Evolutionary conservation across 306 rosid species (phyloP), one percentile per base, ranked within the genome.

Genomic region (Vigna radiata): DNA sequence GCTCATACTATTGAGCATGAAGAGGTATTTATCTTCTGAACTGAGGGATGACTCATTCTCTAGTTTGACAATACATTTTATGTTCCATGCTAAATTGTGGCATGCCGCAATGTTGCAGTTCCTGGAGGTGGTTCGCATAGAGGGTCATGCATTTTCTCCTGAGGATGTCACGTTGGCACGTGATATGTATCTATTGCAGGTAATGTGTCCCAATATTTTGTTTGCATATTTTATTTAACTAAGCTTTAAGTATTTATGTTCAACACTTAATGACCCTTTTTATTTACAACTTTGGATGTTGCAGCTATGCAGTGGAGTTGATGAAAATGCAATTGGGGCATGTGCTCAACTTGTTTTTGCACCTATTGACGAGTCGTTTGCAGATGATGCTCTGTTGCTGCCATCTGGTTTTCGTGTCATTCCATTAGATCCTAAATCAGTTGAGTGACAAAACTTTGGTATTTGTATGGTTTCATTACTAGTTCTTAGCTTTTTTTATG

Each of bases 301-400:
- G 76, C 97, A 95, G 98, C 83, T 95, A 16, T 92, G 97, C 85
- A 92, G 93, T 53, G 99, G 99, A 39, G 88, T 92, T 18, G 97
- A 95, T 81, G 99, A 92, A 70, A 95, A 79, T 83, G 87, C 97
- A 33, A 81, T 90, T 54, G 99, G 99, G 39, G 80, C 97, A 6
- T 95, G 97, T 78, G 97, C 99, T 75, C 97, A 95, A 78, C 96
- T 95, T 50, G 99, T 92, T 14, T 95, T 95, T 85, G 99, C 99
- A 6, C 97, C 99, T 43, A 95, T 95, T 19, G 97, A 95, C 49
- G 99, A 95, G 82, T 90, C 97, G 0, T 95, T 95, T 83, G 97
- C 97, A 0, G 99, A 95, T 85, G 99, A 95, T 77, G 99, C 97
- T 48, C 94, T 91, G 6, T 69, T 95, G 50, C 83, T 92, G 65